Conservation (phyloP, 768 basidiomycete genomes). For the Panaeolus papilionaceus region DNA sequence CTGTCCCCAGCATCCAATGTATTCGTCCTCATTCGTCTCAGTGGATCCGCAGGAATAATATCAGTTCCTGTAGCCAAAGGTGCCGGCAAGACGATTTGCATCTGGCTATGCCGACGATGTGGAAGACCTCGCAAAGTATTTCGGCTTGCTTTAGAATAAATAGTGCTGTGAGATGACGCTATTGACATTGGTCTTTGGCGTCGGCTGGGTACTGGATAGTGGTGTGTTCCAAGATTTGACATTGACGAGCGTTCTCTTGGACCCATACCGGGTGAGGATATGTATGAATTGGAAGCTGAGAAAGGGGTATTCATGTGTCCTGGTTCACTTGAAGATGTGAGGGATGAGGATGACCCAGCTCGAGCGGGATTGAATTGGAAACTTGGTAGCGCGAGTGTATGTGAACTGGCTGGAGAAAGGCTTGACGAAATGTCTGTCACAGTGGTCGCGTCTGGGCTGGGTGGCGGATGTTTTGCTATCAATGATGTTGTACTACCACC, state of each 20-base stretch:
- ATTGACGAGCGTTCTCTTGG: slow-evolving; percentile 20
- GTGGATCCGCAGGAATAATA: background rate
- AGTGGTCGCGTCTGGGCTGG: slow-evolving; percentile 20
- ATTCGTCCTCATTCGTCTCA: background rate
- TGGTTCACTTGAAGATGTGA: slow-evolving; percentile 25
- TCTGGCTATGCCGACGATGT: slow-evolving; percentile 62
- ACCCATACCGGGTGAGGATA: slow-evolving; percentile 17
- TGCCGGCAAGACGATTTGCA: slow-evolving; percentile 72
- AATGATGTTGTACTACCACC: slow-evolving; percentile 44
- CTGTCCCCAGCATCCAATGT: background rate
- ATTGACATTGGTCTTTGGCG: slow-evolving; percentile 44
- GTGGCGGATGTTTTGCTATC: slow-evolving; percentile 25
- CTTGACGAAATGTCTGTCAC: slow-evolving; percentile 19
- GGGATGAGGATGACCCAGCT: slow-evolving; percentile 39
- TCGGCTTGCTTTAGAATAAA: slow-evolving; percentile 38
- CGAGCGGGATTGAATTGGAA: slow-evolving; percentile 31
- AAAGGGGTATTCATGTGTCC: slow-evolving; percentile 22
- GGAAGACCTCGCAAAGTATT: slow-evolving; percentile 61
- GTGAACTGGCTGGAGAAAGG: slow-evolving; percentile 11
- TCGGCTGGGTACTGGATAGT: slow-evolving; percentile 20
- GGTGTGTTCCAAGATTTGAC: slow-evolving; percentile 18
- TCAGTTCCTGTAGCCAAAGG: slow-evolving; percentile 51
- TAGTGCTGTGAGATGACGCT: slow-evolving; percentile 41
- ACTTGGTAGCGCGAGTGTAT: slow-evolving; percentile 25
- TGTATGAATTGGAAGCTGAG: slow-evolving; percentile 23